phyloP scores from a whole-genome alignment of 768 basidiomycete species.

The Naganishia vaughanmartiniae region DNA sequence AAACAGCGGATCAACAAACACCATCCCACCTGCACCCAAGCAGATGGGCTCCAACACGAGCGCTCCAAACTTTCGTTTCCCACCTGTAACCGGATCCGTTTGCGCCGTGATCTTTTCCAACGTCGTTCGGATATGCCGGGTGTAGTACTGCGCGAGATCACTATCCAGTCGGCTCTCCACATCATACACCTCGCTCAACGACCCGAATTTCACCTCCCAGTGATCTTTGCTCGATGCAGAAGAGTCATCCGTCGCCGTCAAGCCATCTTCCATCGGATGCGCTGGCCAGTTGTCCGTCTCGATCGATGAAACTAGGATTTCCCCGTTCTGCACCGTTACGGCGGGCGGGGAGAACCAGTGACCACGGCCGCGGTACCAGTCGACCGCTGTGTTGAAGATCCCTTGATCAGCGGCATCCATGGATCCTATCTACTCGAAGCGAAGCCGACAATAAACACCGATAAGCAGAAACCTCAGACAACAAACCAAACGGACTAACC shows the following conservation, averaged over 20 bases:
- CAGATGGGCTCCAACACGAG: slow-evolving; percentile 86
- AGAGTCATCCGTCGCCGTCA: neutral
- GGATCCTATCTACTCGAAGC: slow-evolving; percentile 63
- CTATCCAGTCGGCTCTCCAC: slow-evolving; percentile 63
- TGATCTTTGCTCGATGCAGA: neutral
- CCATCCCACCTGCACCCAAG: slow-evolving; percentile 95
- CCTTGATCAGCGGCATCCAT: slow-evolving; percentile 91
- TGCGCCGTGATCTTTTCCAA: slow-evolving; percentile 53
- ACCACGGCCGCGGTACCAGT: slow-evolving; percentile 91
- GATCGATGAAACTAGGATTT: slow-evolving; percentile 45
- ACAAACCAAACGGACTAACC: slow-evolving; percentile 33
- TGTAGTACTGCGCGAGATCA: slow-evolving; percentile 66
- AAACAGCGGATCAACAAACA: slow-evolving; percentile 95
- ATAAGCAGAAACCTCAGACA: neutral
- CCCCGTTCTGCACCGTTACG: slow-evolving; percentile 66
- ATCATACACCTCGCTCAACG: slow-evolving; percentile 67
- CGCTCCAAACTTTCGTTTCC: slow-evolving; percentile 56
- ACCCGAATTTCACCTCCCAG: slow-evolving; percentile 52
- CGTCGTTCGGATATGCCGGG: slow-evolving; percentile 59
- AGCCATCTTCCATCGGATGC: slow-evolving; percentile 29
- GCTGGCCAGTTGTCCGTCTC: slow-evolving; percentile 44
- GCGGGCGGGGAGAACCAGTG: slow-evolving; percentile 90
- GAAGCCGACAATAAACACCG: neutral
- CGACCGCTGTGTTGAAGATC: slow-evolving; percentile 74
- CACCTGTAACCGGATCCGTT: slow-evolving; percentile 25